A percentile compares a stretch with the other conserved stretches of the same genome.
Conservation (phyloP, 1,139 yeast species). For the Pichiaceae sp. region DNA sequence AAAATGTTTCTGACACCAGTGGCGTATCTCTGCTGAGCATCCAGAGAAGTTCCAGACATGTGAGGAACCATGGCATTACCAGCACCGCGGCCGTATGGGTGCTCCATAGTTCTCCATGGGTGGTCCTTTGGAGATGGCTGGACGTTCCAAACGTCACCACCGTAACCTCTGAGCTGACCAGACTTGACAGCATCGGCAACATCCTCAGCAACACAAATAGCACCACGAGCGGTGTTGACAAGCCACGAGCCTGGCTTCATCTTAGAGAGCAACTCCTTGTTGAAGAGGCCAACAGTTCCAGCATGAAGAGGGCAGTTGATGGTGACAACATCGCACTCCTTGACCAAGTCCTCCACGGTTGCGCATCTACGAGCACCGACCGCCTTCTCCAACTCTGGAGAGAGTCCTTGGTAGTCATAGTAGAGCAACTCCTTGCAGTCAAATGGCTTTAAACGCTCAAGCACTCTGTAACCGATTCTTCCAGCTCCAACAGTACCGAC, state of each 20-base stretch:
- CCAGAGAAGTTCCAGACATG: constrained; percentile 70
- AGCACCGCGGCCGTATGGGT: constrained; percentile 44
- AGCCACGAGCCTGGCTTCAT: constrained; percentile 74
- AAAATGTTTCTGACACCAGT: constrained; percentile 60
- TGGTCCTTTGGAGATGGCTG: constrained; percentile 75
- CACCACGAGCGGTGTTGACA: constrained; percentile 83
- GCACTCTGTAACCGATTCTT: constrained; percentile 70
- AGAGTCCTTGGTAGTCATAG: constrained; percentile 68
- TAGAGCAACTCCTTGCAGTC: constrained; percentile 67
- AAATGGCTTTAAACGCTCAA: constrained; percentile 67
- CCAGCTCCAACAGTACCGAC: constrained; percentile 80
- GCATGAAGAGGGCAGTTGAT: constrained; percentile 76
- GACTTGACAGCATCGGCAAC: constrained; percentile 65
- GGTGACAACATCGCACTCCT: constrained; percentile 66
- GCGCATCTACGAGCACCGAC: constrained; percentile 56
- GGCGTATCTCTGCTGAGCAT: constrained; percentile 72
- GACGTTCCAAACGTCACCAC: constrained; percentile 79
- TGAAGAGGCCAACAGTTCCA: constrained; percentile 55
- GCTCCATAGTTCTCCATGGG: constrained; percentile 68
- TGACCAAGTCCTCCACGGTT: constrained; percentile 57
- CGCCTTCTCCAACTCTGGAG: constrained; percentile 48
- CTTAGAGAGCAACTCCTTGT: constrained; percentile 58
- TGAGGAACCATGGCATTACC: constrained; percentile 89
- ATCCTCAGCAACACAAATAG: constrained; percentile 63
- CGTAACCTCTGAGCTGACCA: constrained; percentile 71